Evolutionary conservation across 352 stramenopile species (phyloP).

Genomic region (Globisporangium paddicum): DNA sequence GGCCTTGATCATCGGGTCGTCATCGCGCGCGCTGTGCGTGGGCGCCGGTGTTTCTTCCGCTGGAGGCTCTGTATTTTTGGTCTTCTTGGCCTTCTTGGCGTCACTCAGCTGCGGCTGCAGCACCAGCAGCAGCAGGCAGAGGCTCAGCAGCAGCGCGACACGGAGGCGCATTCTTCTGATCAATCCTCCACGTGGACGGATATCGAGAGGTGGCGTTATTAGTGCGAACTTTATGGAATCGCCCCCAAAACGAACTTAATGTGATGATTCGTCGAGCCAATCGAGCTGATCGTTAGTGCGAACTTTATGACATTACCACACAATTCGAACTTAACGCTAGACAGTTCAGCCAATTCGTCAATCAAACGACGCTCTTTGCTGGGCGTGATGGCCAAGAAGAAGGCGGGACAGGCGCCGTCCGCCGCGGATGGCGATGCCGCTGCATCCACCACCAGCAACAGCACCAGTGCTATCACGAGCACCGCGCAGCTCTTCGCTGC

Average conservation of each 20-base stretch:
- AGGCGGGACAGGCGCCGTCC: constrained; percentile 12
- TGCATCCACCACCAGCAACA: constrained; percentile 1
- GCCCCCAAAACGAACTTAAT: too few relatives aligned
- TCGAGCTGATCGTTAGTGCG: too few relatives aligned
- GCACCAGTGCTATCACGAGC: not conserved
- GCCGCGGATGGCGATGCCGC: not conserved
- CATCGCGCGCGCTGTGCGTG: constrained; percentile 10
- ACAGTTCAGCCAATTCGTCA: not conserved
- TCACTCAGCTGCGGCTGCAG: constrained; percentile 11
- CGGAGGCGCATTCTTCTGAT: not conserved
- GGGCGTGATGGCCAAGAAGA: constrained; percentile 37
- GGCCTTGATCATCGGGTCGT: constrained; percentile 57
- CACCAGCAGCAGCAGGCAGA: constrained; percentile 22
- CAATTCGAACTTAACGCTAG: too few relatives aligned
- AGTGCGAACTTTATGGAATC: not conserved
- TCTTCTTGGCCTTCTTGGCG: constrained; percentile 11
- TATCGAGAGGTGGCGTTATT: not conserved
- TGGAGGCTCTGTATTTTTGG: too few relatives aligned
- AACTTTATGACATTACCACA: too few relatives aligned
- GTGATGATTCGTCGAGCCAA: too few relatives aligned
- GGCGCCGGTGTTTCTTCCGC: not conserved
- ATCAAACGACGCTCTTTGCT: not conserved
- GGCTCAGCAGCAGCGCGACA: constrained; percentile 5
- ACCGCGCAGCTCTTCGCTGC: constrained; percentile 28
- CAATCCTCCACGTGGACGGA: not conserved